A percentile compares a stretch with the other conserved stretches of the same genome.
Evolutionary conservation across 371 early-diverging fungal species (phyloP).

Genomic region (Batkoa obscura): DNA sequence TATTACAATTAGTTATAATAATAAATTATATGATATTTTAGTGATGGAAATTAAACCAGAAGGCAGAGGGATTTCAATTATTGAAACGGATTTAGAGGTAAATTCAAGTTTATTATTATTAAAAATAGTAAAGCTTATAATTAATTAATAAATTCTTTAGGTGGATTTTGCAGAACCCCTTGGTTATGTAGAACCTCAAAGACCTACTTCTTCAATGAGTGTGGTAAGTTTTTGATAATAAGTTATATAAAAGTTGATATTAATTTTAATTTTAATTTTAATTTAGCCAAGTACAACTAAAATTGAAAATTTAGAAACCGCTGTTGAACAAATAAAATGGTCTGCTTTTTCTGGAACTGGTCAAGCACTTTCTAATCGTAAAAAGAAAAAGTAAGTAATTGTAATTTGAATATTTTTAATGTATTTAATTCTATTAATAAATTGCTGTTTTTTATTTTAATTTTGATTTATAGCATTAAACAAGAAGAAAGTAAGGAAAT

Average conservation of each 20-base stretch:
- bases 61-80: slow-evolving; percentile 73
- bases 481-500: slow-evolving; percentile 8
- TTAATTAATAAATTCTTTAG: slow-evolving; percentile 9
- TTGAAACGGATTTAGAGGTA: slow-evolving; percentile 97
- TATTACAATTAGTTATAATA: slow-evolving; percentile 83
- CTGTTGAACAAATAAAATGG: slow-evolving; percentile 4
- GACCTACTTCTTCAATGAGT: neutral
- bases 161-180: slow-evolving; percentile 97
- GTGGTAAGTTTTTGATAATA: neutral
- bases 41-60: slow-evolving; percentile 84
- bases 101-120: neutral
- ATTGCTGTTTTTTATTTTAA: slow-evolving; percentile 3
- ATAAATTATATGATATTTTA: slow-evolving; percentile 68
- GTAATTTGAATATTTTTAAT: slow-evolving; percentile 6
- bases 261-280: neutral
- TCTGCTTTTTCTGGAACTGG: neutral
- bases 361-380: neutral
- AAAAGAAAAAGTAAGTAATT: too few relatives aligned
- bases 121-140: neutral
- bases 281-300: neutral
- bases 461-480: slow-evolving; percentile 5
- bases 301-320: slow-evolving; percentile 6
- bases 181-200: slow-evolving; percentile 85
- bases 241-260: neutral
- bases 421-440: slow-evolving; percentile 1